Evolutionary conservation across 2,329 filamentous ascomycete species (phyloP), one percentile per base, ranked within the genome.

Genomic region (Neospermospora avenae): DNA sequence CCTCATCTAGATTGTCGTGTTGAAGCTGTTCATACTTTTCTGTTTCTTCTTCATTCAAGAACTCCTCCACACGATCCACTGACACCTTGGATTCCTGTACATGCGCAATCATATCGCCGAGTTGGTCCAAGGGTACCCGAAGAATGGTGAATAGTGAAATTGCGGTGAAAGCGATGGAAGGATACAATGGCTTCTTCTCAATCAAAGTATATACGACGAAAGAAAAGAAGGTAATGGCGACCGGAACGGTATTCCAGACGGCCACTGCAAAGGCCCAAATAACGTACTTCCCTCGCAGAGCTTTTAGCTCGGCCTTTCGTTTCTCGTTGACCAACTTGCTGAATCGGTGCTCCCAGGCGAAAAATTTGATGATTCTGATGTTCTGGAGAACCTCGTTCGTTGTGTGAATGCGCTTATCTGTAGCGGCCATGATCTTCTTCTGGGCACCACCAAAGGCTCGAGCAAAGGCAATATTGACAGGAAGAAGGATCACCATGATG

Each of bases 301-400:
- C 85, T 68, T 83, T 86, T 55, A 99, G 81, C 74, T 99, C 95
- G 3, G 80, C 80, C 45, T 81, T 80, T 63, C 95, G 86, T 77
- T 96, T 97, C 73, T 97, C 93, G 62, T 96, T 89, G 35, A 99
- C 91, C 57, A 91, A 86, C 22, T 85, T 84, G 59, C 90, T 85
- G 73, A 97, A 99, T 2, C 93, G 89, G 68, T 92, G 86, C 74
- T 99, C 95, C 95, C 95, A 99, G 0, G 95, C 93, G 73, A 99
- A 99, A 75, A 95, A 99, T 73, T 99, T 99, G 83, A 99, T 98
- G 73, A 99, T 97, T 55, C 95, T 87, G 66, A 99, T 98, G 70
- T 98, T 99, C 72, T 96, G 93, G 28, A 99, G 80, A 7, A 98
- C 90, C 75, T 99, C 95, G 73, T 99, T 99, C 4, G 95, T 99